A percentile compares a stretch with the other conserved stretches of the same genome.
These are phyloP conservation scores for Kodamaea alishanica DNA, from an alignment of 1,139 yeast genomes.

Conservation along the genomic window DNA sequence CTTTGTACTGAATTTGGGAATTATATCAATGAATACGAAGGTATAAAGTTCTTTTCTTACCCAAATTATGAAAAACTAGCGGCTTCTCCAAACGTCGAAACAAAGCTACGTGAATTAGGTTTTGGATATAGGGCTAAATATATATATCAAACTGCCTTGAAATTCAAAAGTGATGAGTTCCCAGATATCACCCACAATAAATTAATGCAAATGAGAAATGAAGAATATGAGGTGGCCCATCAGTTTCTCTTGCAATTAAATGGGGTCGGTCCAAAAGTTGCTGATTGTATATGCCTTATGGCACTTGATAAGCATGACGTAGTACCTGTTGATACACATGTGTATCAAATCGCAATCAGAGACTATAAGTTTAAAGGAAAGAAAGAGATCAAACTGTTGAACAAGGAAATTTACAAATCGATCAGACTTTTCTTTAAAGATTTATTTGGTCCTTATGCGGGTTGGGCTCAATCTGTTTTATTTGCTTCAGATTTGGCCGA, in stretches of 20 bases:
- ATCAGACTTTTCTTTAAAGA: constrained; percentile 60
- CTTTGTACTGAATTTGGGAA: constrained; percentile 72
- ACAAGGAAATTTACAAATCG: constrained; percentile 55
- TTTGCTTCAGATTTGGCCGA: constrained; percentile 79
- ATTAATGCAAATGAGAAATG: constrained; percentile 36
- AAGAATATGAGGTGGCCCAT: constrained; percentile 56
- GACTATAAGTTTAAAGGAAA: constrained; percentile 65
- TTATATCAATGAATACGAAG: constrained; percentile 52
- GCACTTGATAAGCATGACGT: constrained; percentile 82
- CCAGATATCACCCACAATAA: constrained; percentile 31
- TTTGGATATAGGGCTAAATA: constrained; percentile 94
- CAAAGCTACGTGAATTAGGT: constrained; percentile 53
- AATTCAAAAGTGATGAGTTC: constrained; percentile 30
- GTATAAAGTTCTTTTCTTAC: constrained; percentile 62
- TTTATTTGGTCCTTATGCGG: constrained; percentile 89
- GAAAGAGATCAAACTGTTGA: constrained; percentile 46
- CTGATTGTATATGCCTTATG: constrained; percentile 89
- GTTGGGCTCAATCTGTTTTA: constrained; percentile 95
- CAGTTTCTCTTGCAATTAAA: constrained; percentile 60
- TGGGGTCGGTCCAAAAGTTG: constrained; percentile 98
- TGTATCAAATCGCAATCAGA: constrained; percentile 83
- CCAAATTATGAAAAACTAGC: constrained; percentile 60
- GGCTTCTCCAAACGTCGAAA: constrained; percentile 33
- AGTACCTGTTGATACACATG: constrained; percentile 96
- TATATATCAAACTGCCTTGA: constrained; percentile 70